Conservation (phyloP, 2,329 filamentous ascomycete species). For the Sporothrix dimorphospora region DNA sequence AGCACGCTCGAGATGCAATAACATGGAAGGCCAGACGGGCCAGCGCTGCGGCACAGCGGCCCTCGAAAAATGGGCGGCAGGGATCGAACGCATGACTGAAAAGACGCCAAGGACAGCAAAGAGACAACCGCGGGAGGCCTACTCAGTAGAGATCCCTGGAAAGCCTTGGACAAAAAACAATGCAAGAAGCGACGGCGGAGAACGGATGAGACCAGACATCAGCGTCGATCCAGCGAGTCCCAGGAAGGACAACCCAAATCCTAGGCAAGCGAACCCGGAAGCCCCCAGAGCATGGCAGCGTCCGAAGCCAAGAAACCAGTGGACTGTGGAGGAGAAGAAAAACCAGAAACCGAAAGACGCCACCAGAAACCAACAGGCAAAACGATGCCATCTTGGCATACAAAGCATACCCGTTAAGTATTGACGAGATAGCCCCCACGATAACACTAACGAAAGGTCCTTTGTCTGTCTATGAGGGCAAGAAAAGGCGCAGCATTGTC, state of each 20-base stretch:
- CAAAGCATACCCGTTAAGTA: neutral
- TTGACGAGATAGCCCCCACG: neutral
- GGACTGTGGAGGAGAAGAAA: too few relatives aligned
- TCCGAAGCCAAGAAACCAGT: neutral
- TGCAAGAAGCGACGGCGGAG: neutral
- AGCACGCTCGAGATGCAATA: neutral
- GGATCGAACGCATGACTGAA: neutral
- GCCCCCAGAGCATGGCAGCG: neutral
- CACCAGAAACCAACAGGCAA: neutral
- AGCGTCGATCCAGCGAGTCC: neutral
- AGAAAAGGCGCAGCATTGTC: neutral
- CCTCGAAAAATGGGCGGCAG: neutral
- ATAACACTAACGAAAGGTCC: neutral
- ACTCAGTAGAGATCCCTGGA: conserved; percentile 13
- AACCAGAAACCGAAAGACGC: neutral
- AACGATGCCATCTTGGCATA: neutral
- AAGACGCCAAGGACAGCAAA: neutral
- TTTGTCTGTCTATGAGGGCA: neutral
- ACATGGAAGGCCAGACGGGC: neutral
- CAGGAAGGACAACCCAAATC: neutral
- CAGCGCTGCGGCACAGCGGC: conserved; percentile 17
- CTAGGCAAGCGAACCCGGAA: neutral
- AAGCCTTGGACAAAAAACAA: neutral
- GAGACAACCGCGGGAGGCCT: neutral
- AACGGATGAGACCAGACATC: conserved; percentile 12